Conservation (phyloP, 257 asterid genomes). For the Orobanche coerulescens region DNA sequence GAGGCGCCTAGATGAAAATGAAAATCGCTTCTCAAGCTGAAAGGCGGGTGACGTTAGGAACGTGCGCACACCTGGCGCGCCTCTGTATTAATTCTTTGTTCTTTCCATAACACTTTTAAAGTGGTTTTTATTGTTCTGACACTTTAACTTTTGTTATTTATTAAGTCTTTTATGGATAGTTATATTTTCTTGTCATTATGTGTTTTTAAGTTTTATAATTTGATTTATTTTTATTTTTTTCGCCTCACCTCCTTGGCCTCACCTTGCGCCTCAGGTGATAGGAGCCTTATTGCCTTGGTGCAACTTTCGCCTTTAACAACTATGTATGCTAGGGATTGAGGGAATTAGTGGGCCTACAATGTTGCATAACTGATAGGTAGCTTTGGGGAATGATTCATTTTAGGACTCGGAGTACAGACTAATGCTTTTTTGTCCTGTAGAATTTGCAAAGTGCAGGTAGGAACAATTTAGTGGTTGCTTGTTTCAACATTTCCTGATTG, state of each 20-base stretch:
- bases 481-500: constrained; percentile 4
- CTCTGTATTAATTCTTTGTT: not conserved
- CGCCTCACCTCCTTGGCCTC: not conserved
- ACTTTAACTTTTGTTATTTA: too few relatives aligned
- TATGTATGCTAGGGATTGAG: not conserved
- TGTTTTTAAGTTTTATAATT: not conserved
- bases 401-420: not conserved
- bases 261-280: not conserved
- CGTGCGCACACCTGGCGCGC: too few relatives aligned
- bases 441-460: constrained; percentile 11
- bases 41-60: too few relatives aligned
- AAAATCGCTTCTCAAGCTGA: too few relatives aligned
- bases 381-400: not conserved
- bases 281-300: too few relatives aligned
- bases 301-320: not conserved
- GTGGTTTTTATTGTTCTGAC: too few relatives aligned
- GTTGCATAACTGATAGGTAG: not conserved
- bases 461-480: constrained; percentile 7
- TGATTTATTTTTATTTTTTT: not conserved
- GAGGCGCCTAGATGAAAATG: too few relatives aligned
- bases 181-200: not conserved
- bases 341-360: not conserved
- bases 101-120: too few relatives aligned
- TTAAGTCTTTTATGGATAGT: too few relatives aligned
- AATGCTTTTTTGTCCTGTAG: not conserved